phyloP scores from a whole-genome alignment of 331 rosid species.

The Ulmus americana region DNA sequence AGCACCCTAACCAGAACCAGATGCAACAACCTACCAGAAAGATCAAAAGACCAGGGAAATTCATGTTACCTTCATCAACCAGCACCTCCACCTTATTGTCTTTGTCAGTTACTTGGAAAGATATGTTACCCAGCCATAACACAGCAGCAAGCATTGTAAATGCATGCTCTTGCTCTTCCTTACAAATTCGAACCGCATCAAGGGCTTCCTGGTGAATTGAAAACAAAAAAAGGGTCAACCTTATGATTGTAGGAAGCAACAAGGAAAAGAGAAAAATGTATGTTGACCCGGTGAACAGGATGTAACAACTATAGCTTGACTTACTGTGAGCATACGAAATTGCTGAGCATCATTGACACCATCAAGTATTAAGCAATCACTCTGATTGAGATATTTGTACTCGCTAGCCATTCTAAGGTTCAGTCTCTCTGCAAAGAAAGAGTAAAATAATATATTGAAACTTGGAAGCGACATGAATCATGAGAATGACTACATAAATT shows the following conservation, averaged over 20 bases:
- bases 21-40: constrained; percentile 12
- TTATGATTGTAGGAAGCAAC: constrained; percentile 17
- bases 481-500: too few relatives aligned
- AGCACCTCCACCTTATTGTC: constrained; percentile 73
- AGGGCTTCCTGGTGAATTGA: constrained; percentile 58
- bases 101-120: constrained; percentile 55
- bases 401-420: constrained; percentile 60
- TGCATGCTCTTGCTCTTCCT: constrained; percentile 66
- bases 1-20: constrained; percentile 7
- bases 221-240: constrained; percentile 10
- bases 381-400: constrained; percentile 82
- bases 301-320: constrained; percentile 20
- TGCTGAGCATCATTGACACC: constrained; percentile 65
- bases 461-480: too few relatives aligned
- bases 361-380: constrained; percentile 66
- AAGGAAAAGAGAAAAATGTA: constrained; percentile 23
- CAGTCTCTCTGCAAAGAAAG: constrained; percentile 57
- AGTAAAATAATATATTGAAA: constrained; percentile 6
- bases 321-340: constrained; percentile 64
- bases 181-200: constrained; percentile 46
- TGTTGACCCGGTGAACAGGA: constrained; percentile 8
- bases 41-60: constrained; percentile 11
- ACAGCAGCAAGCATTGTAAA: constrained; percentile 69
- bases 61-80: constrained; percentile 69
- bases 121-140: constrained; percentile 89